Conservation (phyloP, 2,329 filamentous ascomycete genomes). For the Colletotrichum navitas region DNA sequence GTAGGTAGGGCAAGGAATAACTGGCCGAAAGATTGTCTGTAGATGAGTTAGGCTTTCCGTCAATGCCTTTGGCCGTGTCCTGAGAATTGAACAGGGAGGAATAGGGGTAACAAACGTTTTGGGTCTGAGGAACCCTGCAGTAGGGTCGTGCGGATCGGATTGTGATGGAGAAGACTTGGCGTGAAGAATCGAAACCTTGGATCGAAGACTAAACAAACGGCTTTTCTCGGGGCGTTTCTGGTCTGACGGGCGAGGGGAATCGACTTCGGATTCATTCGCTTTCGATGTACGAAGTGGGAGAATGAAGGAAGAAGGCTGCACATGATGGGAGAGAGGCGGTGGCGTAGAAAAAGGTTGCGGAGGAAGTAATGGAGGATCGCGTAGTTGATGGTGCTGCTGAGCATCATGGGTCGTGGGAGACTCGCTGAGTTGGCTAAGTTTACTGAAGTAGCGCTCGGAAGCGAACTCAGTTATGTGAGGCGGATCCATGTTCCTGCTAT, state of each 20-base stretch:
- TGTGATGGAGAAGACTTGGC: constrained; percentile 27
- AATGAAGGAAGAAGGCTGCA: constrained; percentile 58
- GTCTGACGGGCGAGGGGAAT: constrained; percentile 48
- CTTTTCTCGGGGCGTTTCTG: constrained; percentile 54
- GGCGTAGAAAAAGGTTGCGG: constrained; percentile 43
- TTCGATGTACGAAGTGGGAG: constrained; percentile 62
- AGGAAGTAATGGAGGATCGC: constrained; percentile 37
- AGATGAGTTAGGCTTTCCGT: constrained; percentile 42
- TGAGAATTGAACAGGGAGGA: background rate
- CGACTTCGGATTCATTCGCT: constrained; percentile 46
- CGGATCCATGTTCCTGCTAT: constrained; percentile 66
- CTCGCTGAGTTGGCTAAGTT: constrained; percentile 67
- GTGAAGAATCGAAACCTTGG: constrained; percentile 54
- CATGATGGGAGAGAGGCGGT: constrained; percentile 43
- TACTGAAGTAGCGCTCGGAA: constrained; percentile 73
- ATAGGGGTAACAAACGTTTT: constrained; percentile 29
- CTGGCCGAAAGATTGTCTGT: constrained; percentile 64
- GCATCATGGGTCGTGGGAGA: constrained; percentile 26
- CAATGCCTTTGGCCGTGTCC: background rate
- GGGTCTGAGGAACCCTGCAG: constrained; percentile 1
- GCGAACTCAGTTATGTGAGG: constrained; percentile 75
- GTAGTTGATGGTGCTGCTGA: constrained; percentile 8
- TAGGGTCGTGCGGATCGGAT: constrained; percentile 11
- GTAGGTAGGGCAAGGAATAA: constrained; percentile 70
- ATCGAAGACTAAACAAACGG: constrained; percentile 57